Evolutionary conservation across 176 grass and related monocot species (phyloP).

Genomic region (Musa schizocarpa): DNA sequence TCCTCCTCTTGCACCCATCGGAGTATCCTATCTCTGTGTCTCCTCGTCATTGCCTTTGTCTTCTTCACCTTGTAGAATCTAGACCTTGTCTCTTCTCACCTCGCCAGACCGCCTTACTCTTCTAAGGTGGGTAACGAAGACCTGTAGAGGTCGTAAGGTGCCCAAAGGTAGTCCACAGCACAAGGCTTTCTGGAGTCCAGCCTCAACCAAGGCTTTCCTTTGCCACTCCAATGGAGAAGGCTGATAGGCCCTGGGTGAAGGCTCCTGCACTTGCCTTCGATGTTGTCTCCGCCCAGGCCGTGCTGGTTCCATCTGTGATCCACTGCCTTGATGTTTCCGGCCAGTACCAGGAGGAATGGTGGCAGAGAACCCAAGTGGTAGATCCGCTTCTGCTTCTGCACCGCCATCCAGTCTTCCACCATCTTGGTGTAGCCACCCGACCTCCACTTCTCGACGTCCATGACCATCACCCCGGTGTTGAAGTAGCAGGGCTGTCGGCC

Average conservation of each 20-base stretch:
- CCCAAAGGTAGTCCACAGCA: background rate
- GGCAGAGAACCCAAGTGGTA: background rate
- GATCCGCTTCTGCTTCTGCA: background rate
- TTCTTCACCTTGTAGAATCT: no score
- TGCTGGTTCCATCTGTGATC: constrained; percentile 74
- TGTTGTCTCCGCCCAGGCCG: constrained; percentile 66
- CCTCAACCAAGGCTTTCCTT: background rate
- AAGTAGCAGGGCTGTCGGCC: background rate
- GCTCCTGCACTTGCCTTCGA: constrained; percentile 6
- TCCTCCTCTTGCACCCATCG: no score
- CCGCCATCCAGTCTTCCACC: background rate
- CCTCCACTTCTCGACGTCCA: background rate
- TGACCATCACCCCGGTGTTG: constrained; percentile 5
- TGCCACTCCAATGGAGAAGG: constrained; percentile 6
- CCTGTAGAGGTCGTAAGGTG: background rate
- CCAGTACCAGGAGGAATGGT: background rate
- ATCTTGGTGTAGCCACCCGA: background rate
- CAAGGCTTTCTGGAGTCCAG: background rate
- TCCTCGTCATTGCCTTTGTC: no score
- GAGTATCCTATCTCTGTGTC: no score
- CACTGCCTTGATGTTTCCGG: constrained; percentile 6
- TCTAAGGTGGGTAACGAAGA: background rate
- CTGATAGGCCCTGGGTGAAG: background rate
- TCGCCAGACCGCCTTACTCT: background rate
- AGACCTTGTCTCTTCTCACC: background rate